A percentile compares a stretch with the other conserved stretches of the same genome.
Conservation (phyloP, 805 yeast species). For the Myxozyma mucilagina region DNA sequence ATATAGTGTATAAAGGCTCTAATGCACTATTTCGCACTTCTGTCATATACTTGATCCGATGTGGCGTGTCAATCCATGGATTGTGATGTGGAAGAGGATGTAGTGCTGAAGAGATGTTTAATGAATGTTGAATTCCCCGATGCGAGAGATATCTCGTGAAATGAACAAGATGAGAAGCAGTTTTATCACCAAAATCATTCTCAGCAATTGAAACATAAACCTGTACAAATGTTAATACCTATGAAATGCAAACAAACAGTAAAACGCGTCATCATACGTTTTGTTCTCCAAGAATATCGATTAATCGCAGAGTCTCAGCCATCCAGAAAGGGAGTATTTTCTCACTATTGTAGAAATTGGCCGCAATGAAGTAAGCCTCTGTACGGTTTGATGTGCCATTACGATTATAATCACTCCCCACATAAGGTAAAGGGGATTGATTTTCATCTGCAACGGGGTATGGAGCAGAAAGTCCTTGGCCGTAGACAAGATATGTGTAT, state of each 20-base stretch:
- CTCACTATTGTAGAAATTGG: conserved; percentile 25
- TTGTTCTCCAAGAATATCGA: conserved; percentile 22
- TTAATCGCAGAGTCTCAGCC: conserved; percentile 6
- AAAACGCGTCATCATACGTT: conserved; percentile 11
- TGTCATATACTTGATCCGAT: conserved; percentile 24
- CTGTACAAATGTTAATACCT: not conserved
- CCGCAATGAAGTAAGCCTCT: conserved; percentile 23
- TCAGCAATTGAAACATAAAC: conserved; percentile 23
- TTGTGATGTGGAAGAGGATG: conserved; percentile 22
- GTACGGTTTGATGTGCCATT: not conserved
- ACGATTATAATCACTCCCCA: not conserved
- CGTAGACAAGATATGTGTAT: not conserved
- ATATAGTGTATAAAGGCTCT: conserved; percentile 12
- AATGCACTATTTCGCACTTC: conserved; percentile 23
- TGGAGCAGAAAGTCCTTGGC: not conserved
- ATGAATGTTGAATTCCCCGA: conserved; percentile 9
- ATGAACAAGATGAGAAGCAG: conserved; percentile 20
- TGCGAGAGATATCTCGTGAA: conserved; percentile 17
- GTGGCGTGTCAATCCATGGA: conserved; percentile 24
- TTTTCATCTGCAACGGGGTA: not conserved
- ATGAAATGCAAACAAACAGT: not conserved
- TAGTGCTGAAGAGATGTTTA: conserved; percentile 15
- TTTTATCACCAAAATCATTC: conserved; percentile 24
- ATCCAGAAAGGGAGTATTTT: conserved; percentile 18
- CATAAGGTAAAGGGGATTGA: not conserved